Conservation (phyloP, 257 asterid species). For the Paraleonurus japonicus region DNA sequence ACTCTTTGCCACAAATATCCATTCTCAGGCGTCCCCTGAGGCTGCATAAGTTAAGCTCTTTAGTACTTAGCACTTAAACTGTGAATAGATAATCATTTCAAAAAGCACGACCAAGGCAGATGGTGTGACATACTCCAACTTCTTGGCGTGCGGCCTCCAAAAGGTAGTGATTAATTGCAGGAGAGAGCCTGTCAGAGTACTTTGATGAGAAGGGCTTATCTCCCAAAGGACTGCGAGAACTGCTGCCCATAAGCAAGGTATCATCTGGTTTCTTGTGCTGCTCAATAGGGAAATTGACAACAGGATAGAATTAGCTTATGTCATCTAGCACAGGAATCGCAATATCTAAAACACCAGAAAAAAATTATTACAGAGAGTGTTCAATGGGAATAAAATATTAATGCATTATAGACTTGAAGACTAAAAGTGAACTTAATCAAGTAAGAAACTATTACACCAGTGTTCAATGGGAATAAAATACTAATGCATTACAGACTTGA, state of each 20-base stretch:
- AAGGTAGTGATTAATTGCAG: slow-evolving; percentile 92
- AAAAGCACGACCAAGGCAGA: slow-evolving; percentile 21
- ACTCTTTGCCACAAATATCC: slow-evolving; percentile 98
- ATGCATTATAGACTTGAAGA: slow-evolving; percentile 12
- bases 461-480: slow-evolving; percentile 10
- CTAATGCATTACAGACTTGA: slow-evolving; percentile 1
- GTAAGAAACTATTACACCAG: too few species aligned
- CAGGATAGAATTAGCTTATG: slow-evolving; percentile 17
- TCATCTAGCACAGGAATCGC: slow-evolving; percentile 13
- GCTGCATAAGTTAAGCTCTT: slow-evolving; percentile 51
- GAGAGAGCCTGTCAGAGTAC: slow-evolving; percentile 94
- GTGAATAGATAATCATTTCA: slow-evolving; percentile 4
- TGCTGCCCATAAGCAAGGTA: slow-evolving; percentile 80
- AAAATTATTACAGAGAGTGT: background rate
- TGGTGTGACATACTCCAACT: slow-evolving; percentile 75
- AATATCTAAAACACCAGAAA: slow-evolving; percentile 11
- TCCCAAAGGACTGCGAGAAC: slow-evolving; percentile 85
- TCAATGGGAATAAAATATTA: slow-evolving; percentile 11
- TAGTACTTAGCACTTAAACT: slow-evolving; percentile 22
- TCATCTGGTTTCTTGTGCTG: slow-evolving; percentile 94
- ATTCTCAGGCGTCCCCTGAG: slow-evolving; percentile 98
- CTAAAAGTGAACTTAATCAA: slow-evolving; percentile 5
- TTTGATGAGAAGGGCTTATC: slow-evolving; percentile 82
- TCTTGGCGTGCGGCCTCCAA: slow-evolving; percentile 96
- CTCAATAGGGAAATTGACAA: slow-evolving; percentile 32